Evolutionary conservation across 2,329 filamentous ascomycete species (phyloP).

Genomic region (Onygena corvina): DNA sequence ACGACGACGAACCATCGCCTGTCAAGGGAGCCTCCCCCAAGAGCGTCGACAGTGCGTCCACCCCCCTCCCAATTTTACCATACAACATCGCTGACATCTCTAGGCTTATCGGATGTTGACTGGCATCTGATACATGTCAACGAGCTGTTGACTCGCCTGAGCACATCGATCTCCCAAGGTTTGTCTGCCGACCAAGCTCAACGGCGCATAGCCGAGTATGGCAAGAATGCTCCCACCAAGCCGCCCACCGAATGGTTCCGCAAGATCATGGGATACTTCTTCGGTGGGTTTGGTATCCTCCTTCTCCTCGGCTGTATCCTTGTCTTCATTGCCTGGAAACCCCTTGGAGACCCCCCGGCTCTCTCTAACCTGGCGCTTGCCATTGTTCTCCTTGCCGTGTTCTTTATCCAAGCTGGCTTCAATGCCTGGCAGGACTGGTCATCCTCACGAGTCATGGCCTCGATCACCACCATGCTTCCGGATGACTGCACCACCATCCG

Average conservation of each 20-base stretch:
- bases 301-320: constrained; percentile 56
- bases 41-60: not conserved
- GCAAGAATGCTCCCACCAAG: constrained; percentile 54
- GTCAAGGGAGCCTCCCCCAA: constrained; percentile 6
- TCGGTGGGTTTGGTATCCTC: constrained; percentile 63
- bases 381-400: constrained; percentile 60
- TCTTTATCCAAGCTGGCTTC: constrained; percentile 56
- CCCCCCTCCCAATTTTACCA: not conserved
- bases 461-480: constrained; percentile 69
- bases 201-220: constrained; percentile 47
- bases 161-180: constrained; percentile 45
- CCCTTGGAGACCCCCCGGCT: constrained; percentile 59
- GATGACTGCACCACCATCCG: constrained; percentile 56
- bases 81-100: constrained; percentile 4
- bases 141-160: constrained; percentile 49
- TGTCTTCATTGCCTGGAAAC: constrained; percentile 66
- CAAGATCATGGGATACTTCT: constrained; percentile 57
- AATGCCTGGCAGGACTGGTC: constrained; percentile 65
- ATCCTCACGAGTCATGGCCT: constrained; percentile 63
- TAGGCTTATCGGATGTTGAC: constrained; percentile 50
- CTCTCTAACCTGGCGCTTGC: constrained; percentile 59
- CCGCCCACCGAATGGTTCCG: constrained; percentile 49
- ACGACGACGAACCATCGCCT: not conserved
- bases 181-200: constrained; percentile 48
- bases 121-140: constrained; percentile 52